These are phyloP conservation scores for Sparassis latifolia DNA, from an alignment of 1,284 basidiomycete species.

Conservation along the genomic window DNA sequence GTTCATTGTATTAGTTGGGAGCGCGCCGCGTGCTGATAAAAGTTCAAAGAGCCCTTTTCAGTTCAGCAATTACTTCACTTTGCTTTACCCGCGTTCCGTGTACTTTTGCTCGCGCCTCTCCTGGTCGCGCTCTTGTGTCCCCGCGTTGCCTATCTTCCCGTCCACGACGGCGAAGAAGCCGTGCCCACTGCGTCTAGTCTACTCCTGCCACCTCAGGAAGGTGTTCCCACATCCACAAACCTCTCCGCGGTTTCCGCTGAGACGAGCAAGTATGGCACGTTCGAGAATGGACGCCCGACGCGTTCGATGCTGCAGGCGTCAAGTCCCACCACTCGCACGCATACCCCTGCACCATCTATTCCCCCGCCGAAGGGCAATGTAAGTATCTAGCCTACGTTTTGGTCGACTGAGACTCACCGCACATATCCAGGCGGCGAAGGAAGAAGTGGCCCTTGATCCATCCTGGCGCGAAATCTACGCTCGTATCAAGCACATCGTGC, in stretches of 20 bases:
- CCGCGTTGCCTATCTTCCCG: conserved; percentile 51
- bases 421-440: conserved; percentile 38
- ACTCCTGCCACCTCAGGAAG: conserved; percentile 42
- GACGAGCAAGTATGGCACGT: conserved; percentile 69
- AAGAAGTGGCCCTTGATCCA: conserved; percentile 55
- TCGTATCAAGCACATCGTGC: conserved; percentile 57
- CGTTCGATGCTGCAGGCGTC: conserved; percentile 46
- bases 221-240: conserved; percentile 37
- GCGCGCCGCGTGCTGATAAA: not conserved
- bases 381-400: conserved; percentile 2
- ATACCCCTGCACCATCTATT: conserved; percentile 52
- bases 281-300: conserved; percentile 44
- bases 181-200: conserved; percentile 42
- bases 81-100: conserved; percentile 56
- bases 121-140: conserved; percentile 50
- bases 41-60: conserved; percentile 26
- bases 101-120: conserved; percentile 55
- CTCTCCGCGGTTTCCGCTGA: conserved; percentile 40
- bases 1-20: conserved; percentile 14
- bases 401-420: conserved; percentile 5
- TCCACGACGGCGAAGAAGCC: conserved; percentile 37
- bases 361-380: conserved; percentile 27
- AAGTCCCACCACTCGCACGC: conserved; percentile 49
- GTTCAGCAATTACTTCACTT: conserved; percentile 50
- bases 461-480: conserved; percentile 58